These are phyloP conservation scores for Cenococcum geophilum DNA, from an alignment of 495 filamentous ascomycete species.

Conservation along the genomic window DNA sequence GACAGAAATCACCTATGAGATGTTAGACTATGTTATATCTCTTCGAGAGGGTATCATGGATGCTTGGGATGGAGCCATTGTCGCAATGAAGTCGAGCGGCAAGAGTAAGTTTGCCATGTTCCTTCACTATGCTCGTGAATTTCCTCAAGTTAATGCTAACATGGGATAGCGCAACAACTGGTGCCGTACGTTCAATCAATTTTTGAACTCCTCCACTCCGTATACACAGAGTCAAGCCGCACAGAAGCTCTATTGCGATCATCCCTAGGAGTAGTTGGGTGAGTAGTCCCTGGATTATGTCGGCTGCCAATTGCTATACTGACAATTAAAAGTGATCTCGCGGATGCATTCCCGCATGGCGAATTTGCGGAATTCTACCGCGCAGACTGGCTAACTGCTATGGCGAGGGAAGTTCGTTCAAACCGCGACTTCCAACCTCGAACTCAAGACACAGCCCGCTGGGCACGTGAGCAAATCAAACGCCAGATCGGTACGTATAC, in stretches of 20 bases:
- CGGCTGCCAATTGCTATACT: not conserved
- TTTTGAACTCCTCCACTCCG: conserved; percentile 78
- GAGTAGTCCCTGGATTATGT: conserved; percentile 35
- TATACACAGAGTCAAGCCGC: conserved; percentile 74
- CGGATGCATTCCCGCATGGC: conserved; percentile 87
- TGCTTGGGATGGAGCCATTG: conserved; percentile 93
- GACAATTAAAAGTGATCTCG: conserved; percentile 64
- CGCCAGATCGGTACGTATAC: conserved; percentile 58
- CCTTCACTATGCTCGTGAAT: conserved; percentile 23
- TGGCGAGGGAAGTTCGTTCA: conserved; percentile 80
- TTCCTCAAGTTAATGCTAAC: conserved; percentile 21
- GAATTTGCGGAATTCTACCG: conserved; percentile 78
- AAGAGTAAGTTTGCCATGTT: conserved; percentile 54
- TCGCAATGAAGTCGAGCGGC: conserved; percentile 76
- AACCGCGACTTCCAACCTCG: conserved; percentile 77
- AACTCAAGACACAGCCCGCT: conserved; percentile 89
- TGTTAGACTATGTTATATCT: conserved; percentile 91
- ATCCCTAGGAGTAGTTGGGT: conserved; percentile 95
- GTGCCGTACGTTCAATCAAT: conserved; percentile 76
- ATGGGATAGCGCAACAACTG: conserved; percentile 55
- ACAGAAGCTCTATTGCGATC: conserved; percentile 88
- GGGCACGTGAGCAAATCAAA: conserved; percentile 97
- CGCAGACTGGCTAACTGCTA: conserved; percentile 76
- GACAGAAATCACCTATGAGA: conserved; percentile 71
- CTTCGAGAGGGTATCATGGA: conserved; percentile 97